Evolutionary conservation across 2,329 filamentous ascomycete genomes (phyloP), one percentile per base, ranked within the genome.

Genomic region (Daldinia sp.): DNA sequence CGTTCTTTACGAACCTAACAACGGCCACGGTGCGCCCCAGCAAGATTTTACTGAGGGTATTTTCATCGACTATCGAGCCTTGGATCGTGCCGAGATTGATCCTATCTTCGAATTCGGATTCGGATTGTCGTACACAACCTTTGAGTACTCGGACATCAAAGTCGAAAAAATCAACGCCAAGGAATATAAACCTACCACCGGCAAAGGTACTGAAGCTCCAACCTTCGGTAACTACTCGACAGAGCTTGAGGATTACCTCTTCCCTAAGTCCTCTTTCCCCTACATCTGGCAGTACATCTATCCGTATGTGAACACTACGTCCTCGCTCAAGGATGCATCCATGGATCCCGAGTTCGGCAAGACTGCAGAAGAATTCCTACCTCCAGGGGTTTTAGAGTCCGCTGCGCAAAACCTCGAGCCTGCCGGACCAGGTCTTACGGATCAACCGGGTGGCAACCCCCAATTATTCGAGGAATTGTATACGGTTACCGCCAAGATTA

Each of bases 51-150:
- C 84, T 6, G 93, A 96, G 79, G 93, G 93, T 15, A 84, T 91
- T 59, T 93, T 94, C 79, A 94, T 97, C 76, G 93, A 96, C 80
- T 93, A 93, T 81, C 88, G 91, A 42, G 84, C 89, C 72, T 93
- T 96, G 59, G 93, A 97, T 81, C 84, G 85, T 74, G 79, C 79
- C n/a, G 81, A 88, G 72, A 85, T 88, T 60, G 87, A 88, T 1
- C 92, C 93, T 1, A 87, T 92, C 70, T 96, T 90, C 79, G 92
- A 94, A 76, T 97, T 96, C 73, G 93, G 93, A 6, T 92, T 87
- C 74, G 93, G 93, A 63, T 83, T 97, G 12, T 92, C 89, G 3
- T 97, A 96, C 84, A 93, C 92, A 0, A 93, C 86, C 2, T 95
- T 97, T 76, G 79, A 87, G 60, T 93, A 93, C 82, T 88, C 90